Percentiles rank a stretch among this genome's conserved stretches.
phyloP scores from a whole-genome alignment of 75 land plant genomes.

The Picea glauca region DNA sequence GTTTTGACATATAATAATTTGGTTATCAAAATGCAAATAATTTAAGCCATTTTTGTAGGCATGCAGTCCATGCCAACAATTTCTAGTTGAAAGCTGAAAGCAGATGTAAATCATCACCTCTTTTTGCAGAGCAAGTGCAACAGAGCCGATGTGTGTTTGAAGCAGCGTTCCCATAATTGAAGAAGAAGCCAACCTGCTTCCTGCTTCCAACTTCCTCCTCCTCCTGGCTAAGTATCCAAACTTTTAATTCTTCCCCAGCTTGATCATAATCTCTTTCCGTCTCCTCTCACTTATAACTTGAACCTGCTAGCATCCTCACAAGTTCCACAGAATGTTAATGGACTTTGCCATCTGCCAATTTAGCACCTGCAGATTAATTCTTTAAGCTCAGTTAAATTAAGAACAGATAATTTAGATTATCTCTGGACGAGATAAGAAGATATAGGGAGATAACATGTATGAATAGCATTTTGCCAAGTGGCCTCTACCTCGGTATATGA shows the following conservation, averaged over 20 bases:
- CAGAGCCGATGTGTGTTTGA: slow-evolving; percentile 1
- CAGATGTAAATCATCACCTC: neutral
- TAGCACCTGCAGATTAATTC: no score
- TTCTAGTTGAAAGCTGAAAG: neutral
- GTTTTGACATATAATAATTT: neutral
- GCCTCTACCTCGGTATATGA: neutral
- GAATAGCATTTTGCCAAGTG: neutral
- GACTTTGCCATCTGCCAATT: no score
- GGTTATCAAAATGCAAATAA: neutral
- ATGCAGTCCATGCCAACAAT: neutral
- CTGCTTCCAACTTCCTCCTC: neutral
- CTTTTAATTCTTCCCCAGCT: neutral
- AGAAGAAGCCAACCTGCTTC: neutral
- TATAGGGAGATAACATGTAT: neutral
- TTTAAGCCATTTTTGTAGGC: no score
- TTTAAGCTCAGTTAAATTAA: neutral
- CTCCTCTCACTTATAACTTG: no score
- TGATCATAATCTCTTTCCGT: neutral
- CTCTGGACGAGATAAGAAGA: neutral
- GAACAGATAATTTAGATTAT: neutral
- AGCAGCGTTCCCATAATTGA: neutral
- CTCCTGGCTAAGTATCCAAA: neutral
- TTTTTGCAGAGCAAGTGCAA: neutral
- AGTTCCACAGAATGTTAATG: no score
- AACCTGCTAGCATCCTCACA: neutral